These are phyloP conservation scores for Euphrasia confusa DNA, from an alignment of 257 asterid genomes.

Conservation along the genomic window DNA sequence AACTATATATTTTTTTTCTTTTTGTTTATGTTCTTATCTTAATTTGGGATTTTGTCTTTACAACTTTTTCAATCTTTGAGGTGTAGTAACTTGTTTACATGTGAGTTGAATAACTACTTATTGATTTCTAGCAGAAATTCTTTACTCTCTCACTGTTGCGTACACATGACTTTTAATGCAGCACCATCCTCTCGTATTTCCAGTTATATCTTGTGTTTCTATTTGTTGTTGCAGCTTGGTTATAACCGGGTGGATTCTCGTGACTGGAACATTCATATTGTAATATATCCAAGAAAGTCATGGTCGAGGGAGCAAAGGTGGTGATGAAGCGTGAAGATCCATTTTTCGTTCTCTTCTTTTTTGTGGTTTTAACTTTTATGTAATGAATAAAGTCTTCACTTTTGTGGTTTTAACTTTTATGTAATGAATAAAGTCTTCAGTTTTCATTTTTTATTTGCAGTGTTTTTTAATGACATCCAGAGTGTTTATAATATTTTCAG, in stretches of 20 bases:
- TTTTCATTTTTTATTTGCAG: no score
- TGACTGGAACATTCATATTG: conserved; percentile 71
- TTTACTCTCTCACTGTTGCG: neutral
- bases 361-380: no score
- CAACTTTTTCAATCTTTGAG: conserved; percentile 80
- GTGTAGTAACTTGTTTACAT: conserved; percentile 70
- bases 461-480: no score
- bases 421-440: no score
- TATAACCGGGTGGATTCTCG: conserved; percentile 79
- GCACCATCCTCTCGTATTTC: neutral
- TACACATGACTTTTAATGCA: neutral
- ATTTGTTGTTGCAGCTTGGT: conserved; percentile 64
- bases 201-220: neutral
- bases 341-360: no score
- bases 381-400: no score
- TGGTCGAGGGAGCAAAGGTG: no score
- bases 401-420: no score
- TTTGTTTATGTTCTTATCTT: conserved; percentile 9
- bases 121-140: conserved; percentile 7
- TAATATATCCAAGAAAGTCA: no score
- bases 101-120: conserved; percentile 41
- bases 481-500: no score
- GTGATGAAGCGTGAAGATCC: no score
- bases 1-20: no score
- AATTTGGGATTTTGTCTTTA: conserved; percentile 21